Base-by-base conservation (phyloP, 2,329 filamentous ascomycete genomes). In the Zasmidium cellare region DNA sequence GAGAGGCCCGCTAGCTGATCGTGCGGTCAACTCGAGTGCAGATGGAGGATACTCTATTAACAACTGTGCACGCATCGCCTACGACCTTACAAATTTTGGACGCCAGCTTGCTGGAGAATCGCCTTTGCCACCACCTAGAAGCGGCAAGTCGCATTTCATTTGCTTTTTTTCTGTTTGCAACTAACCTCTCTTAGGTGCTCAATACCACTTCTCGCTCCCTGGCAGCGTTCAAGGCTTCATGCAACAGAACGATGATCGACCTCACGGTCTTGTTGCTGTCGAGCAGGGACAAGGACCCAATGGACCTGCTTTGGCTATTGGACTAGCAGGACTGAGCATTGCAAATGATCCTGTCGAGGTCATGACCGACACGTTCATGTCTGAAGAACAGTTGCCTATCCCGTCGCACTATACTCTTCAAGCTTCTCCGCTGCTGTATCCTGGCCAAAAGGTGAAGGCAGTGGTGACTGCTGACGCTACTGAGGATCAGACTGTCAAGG, bases 121-220 rank as follows among this genome's bases (percentile, higher is more conserved):
- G 6, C 20, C 44, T 31, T 11, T 41, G 16, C 7, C 7, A 3
- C 7, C 35, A 9, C 35, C 35, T 5, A 41, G 16, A 41, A 14
- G 16, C 16, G 35, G 35, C n/a, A n/a, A n/a, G n/a, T n/a, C n/a
- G n/a, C n/a, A n/a, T n/a, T 41, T 16, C 35, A n/a, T 28, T 28
- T 28, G 25, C 25, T 28, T 11, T 18, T 18, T 3, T n/a, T 18
- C n/a, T 41, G 16, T 3, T 41, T 41, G n/a, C 7, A 41, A 6
- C 38, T 3, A 11, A 28, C 25, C n/a, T 19, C 9, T n/a, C 22
- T 19, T 41, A 25, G 25, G 16, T 9, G 51, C 51, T 16, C 51
- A 53, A 25, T 53, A 28, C 24, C 51, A 53, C 3, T 53, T 53
- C 22, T 28, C 51, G 19, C 41, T 53, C 18, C 51, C 51, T 5